phyloP scores from a whole-genome alignment of 2,329 filamentous ascomycete genomes.

The Epichloe coenophiala region DNA sequence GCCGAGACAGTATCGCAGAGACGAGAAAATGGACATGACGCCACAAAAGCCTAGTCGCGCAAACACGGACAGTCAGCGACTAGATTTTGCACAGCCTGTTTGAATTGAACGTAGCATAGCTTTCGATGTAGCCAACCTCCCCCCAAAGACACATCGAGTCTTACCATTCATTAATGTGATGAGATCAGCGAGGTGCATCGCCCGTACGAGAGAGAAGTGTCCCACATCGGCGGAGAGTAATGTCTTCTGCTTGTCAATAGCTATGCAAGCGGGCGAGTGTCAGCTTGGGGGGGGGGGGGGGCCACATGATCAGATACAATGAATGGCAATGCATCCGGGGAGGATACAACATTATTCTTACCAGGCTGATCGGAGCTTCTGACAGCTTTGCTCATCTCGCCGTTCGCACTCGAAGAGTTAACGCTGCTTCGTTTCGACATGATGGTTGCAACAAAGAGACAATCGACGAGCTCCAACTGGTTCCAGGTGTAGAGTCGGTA shows the following conservation, averaged over 20 bases:
- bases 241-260: conserved; percentile 61
- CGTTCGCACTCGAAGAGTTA: conserved; percentile 16
- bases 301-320: too few relatives aligned
- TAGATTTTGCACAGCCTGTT: neutral
- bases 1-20: conserved; percentile 80
- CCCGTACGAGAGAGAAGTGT: conserved; percentile 57
- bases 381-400: conserved; percentile 16
- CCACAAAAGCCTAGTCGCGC: conserved; percentile 56
- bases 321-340: neutral
- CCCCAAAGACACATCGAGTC: neutral
- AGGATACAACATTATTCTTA: conserved; percentile 10
- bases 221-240: conserved; percentile 56
- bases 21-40: conserved; percentile 91
- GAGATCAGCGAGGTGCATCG: conserved; percentile 67
- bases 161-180: conserved; percentile 72
- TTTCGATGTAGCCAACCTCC: neutral
- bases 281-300: neutral
- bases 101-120: neutral
- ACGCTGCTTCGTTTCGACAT: conserved; percentile 52
- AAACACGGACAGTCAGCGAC: neutral
- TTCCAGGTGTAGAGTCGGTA: neutral
- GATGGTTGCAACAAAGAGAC: conserved; percentile 11
- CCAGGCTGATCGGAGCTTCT: conserved; percentile 18
- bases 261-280: conserved; percentile 22
- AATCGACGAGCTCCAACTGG: neutral